A percentile compares a stretch with the other conserved stretches of the same genome.
Conservation (phyloP, 768 basidiomycete species). For the Clathrus columnatus region DNA sequence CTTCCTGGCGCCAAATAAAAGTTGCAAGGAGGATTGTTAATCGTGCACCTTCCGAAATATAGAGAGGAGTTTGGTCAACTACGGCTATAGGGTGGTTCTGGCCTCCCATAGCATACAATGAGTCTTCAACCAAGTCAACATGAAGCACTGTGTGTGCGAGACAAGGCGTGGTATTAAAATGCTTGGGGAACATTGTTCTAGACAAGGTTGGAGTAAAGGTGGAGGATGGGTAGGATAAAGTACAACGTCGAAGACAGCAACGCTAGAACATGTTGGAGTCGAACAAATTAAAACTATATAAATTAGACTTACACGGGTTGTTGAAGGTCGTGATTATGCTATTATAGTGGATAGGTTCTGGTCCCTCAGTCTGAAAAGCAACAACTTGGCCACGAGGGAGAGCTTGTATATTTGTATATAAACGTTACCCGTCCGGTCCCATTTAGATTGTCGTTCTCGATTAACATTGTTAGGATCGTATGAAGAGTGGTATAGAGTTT, state of each 20-base stretch:
- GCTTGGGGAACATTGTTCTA: slow-evolving; percentile 54
- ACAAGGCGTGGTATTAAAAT: slow-evolving; percentile 4
- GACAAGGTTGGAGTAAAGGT: slow-evolving; percentile 72
- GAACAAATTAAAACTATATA: neutral
- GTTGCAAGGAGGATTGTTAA: neutral
- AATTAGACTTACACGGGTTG: slow-evolving; percentile 53
- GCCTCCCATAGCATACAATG: slow-evolving; percentile 81
- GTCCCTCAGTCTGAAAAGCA: slow-evolving; percentile 40
- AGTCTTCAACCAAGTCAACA: slow-evolving; percentile 69
- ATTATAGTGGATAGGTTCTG: slow-evolving; percentile 23
- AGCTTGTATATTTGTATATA: slow-evolving; percentile 83
- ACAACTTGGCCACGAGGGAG: slow-evolving; percentile 72
- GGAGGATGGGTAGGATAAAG: slow-evolving; percentile 45
- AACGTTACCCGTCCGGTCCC: slow-evolving; percentile 66
- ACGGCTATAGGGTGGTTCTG: slow-evolving; percentile 73
- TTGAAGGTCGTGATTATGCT: slow-evolving; percentile 35
- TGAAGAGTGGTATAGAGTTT: slow-evolving; percentile 82
- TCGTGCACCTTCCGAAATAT: neutral
- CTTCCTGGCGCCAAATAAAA: slow-evolving; percentile 3
- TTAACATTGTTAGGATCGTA: slow-evolving; percentile 93
- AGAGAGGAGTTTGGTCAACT: slow-evolving; percentile 36
- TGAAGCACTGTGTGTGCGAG: slow-evolving; percentile 38
- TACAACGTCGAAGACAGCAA: slow-evolving; percentile 76
- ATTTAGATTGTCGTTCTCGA: slow-evolving; percentile 58
- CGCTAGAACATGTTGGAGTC: slow-evolving; percentile 34